Evolutionary conservation across 2,329 filamentous ascomycete species (phyloP), one percentile per base, ranked within the genome.

Genomic region (Monosporascus sp.): DNA sequence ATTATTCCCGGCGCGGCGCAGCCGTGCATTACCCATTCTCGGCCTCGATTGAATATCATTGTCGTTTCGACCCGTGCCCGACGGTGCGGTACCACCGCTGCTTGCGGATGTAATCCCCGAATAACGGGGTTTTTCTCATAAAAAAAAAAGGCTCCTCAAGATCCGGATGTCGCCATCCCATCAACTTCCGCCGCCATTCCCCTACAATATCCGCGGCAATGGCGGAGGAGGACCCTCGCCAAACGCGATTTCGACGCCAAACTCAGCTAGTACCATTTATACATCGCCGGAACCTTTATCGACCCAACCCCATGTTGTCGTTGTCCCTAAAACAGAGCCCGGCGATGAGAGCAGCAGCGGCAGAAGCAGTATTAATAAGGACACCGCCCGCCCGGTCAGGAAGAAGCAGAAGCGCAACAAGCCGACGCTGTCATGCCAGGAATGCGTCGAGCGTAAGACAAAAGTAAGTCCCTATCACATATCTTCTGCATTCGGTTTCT

Each of bases 331-430:
- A 58, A 63, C 64, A 46, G 65, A 66, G 53, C 65, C 63, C 52
- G 65, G 64, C 40, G 65, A 66, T 53, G 63, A 60, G 48, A 59
- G 58, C 49, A 65, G 63, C 52, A 55, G 56, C 45, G 60, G 57
- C 3, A 63, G 63, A 53, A 64, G 63, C 53, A 58, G 57, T 31
- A 59, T 53, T 49, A 58, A 61, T 50, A 57, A 53, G 53, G 58
- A 57, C 49, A 53, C 56, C 37, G 48, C 56, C 41, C 62, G 74
- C 44, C 78, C 74, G n/a, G 66, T 73, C 11, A 79, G 74, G 68
- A 89, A 88, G 74, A 90, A 88, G 72, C 88, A 92, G 73, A 91
- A 88, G 74, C 82, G 89, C 48, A 93, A 93, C 72, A 93, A 93
- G 69, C 89, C 89, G 3, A 92, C 88, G 1, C 67, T 92, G 57